These are phyloP conservation scores for Colletotrichum zoysiae DNA, from an alignment of 2,329 filamentous ascomycete species.

Conservation along the genomic window DNA sequence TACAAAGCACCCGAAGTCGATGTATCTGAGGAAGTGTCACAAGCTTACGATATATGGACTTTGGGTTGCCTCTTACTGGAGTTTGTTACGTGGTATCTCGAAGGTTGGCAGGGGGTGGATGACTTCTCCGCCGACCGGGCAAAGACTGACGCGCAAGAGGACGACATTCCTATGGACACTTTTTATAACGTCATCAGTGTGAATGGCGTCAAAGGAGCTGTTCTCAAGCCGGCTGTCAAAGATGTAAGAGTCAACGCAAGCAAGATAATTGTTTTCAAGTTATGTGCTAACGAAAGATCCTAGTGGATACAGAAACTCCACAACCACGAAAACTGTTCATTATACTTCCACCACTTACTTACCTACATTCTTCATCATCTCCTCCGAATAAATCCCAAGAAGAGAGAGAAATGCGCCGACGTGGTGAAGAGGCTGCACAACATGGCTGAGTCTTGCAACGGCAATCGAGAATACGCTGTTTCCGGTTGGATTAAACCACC, in stretches of 20 bases:
- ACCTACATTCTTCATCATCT: not conserved
- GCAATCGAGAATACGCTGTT: not conserved
- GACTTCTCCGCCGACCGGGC: not conserved
- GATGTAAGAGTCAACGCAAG: not conserved
- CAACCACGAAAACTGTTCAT: not conserved
- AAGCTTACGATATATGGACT: conserved; percentile 7
- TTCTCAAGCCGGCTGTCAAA: not conserved
- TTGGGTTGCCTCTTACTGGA: not conserved
- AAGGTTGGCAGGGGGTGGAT: not conserved
- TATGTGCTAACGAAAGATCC: not conserved
- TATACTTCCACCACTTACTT: not conserved
- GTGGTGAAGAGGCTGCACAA: not conserved
- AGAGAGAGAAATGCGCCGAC: not conserved
- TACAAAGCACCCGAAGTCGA: not conserved
- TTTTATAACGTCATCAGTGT: not conserved
- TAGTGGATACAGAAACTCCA: not conserved
- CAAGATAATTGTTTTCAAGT: fast-evolving
- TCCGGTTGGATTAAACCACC: not conserved
- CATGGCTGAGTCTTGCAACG: not conserved
- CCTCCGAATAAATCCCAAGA: not conserved
- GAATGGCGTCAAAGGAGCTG: not conserved
- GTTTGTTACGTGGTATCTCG: conserved; percentile 7
- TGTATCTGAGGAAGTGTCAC: not conserved
- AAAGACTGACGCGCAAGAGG: not conserved
- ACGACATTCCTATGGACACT: not conserved